These are phyloP conservation scores for Aspergillus luchuensis DNA, from an alignment of 2,329 filamentous ascomycete genomes.

Conservation along the genomic window DNA sequence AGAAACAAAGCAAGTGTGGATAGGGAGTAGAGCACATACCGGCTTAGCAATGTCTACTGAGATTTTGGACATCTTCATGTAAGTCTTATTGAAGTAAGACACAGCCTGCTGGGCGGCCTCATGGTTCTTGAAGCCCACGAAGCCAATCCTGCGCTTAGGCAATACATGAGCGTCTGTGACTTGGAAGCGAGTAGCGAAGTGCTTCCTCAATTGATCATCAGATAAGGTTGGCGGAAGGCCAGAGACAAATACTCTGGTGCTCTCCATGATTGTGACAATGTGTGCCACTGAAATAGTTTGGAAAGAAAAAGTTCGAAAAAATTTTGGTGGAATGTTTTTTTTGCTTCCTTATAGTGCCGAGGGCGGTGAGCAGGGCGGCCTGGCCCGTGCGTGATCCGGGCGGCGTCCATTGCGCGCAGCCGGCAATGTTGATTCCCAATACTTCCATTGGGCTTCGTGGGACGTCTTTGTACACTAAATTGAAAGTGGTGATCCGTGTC, in stretches of 20 bases:
- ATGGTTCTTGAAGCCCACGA: slow-evolving; percentile 85
- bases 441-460: slow-evolving; percentile 3
- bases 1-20: slow-evolving; percentile 12
- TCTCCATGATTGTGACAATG: slow-evolving; percentile 60
- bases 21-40: slow-evolving; percentile 52
- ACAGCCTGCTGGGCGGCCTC: slow-evolving; percentile 80
- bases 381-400: slow-evolving; percentile 29
- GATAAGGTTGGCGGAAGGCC: slow-evolving; percentile 82
- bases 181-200: slow-evolving; percentile 76
- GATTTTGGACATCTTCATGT: slow-evolving; percentile 94
- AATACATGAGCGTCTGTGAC: slow-evolving; percentile 94
- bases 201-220: slow-evolving; percentile 82
- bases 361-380: slow-evolving; percentile 35
- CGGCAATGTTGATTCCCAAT: slow-evolving; percentile 10
- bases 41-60: slow-evolving; percentile 84
- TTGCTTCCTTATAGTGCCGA: slow-evolving; percentile 32
- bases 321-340: slow-evolving; percentile 28
- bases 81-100: slow-evolving; percentile 93
- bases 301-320: slow-evolving; percentile 18
- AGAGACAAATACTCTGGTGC: slow-evolving; percentile 71
- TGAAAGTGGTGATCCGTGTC: background rate
- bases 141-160: slow-evolving; percentile 85
- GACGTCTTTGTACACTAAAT: background rate
- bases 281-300: slow-evolving; percentile 1
- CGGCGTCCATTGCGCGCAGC: slow-evolving; percentile 16